Percentiles rank a stretch among this genome's conserved stretches.
phyloP scores from a whole-genome alignment of 805 yeast species.

The Maudiozyma serrabonitensis region DNA sequence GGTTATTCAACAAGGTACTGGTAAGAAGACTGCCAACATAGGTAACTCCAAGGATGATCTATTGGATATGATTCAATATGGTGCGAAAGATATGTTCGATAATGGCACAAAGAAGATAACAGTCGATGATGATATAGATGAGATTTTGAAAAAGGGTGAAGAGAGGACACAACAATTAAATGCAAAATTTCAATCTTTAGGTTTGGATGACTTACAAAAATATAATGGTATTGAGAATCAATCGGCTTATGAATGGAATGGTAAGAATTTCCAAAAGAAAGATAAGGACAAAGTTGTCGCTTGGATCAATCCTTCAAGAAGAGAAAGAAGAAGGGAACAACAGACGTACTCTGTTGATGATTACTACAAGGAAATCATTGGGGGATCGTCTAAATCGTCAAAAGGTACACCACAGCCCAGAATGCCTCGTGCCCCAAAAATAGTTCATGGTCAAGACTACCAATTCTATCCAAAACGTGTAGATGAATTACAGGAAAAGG shows the following conservation, averaged over 20 bases:
- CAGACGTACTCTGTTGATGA: constrained; percentile 71
- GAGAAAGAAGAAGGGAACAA: constrained; percentile 51
- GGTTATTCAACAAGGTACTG: constrained; percentile 84
- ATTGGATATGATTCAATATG: constrained; percentile 92
- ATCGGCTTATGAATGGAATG: constrained; percentile 95
- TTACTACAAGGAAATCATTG: constrained; percentile 61
- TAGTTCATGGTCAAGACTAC: constrained; percentile 56
- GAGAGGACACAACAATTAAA: constrained; percentile 71
- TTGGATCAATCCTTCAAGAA: constrained; percentile 61
- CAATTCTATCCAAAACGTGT: constrained; percentile 59
- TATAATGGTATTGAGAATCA: constrained; percentile 65
- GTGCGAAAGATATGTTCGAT: constrained; percentile 84
- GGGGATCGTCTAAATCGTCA: constrained; percentile 18
- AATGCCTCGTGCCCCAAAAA: constrained; percentile 52
- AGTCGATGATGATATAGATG: constrained; percentile 64
- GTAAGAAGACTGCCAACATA: constrained; percentile 32
- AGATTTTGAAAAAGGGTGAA: constrained; percentile 69
- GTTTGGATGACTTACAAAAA: constrained; percentile 87
- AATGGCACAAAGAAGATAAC: constrained; percentile 27
- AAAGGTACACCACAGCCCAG: constrained; percentile 35
- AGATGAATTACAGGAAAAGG: constrained; percentile 46
- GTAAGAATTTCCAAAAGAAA: constrained; percentile 49
- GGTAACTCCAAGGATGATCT: constrained; percentile 68
- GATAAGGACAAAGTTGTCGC: constrained; percentile 30
- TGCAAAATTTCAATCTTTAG: constrained; percentile 73